A percentile compares a stretch with the other conserved stretches of the same genome.
Evolutionary conservation across 2,329 filamentous ascomycete species (phyloP).

Genomic region (Aschersonia sp.): DNA sequence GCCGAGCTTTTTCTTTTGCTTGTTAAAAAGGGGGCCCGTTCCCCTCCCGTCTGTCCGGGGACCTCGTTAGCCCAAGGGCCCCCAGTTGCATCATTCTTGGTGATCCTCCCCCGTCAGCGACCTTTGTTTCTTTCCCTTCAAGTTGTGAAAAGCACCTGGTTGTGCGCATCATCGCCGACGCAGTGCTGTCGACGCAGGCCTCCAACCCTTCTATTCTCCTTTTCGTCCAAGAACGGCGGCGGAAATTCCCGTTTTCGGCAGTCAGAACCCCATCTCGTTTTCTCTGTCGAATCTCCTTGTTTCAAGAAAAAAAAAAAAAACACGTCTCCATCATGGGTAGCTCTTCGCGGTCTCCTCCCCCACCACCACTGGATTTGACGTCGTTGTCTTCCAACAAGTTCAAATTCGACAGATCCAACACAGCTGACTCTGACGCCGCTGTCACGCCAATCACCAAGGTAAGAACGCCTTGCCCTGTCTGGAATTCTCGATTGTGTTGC

Average conservation of each 20-base stretch:
- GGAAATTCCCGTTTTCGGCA: neutral
- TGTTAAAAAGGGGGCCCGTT: no score
- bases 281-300: neutral
- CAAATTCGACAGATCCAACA: conserved; percentile 7
- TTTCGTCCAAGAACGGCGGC: no score
- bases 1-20: no score
- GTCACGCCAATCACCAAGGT: conserved; percentile 11
- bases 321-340: conserved; percentile 1
- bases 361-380: conserved; percentile 5
- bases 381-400: conserved; percentile 6
- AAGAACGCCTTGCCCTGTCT: conserved; percentile 1
- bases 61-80: neutral
- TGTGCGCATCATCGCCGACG: neutral
- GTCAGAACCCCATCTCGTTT: neutral
- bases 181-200: neutral
- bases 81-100: neutral
- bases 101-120: neutral
- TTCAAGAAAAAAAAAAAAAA: neutral
- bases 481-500: no score
- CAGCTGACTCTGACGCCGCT: conserved; percentile 10
- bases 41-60: no score
- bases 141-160: neutral
- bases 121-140: neutral
- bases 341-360: conserved; percentile 4
- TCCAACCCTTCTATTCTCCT: neutral